Evolutionary conservation across 2,329 filamentous ascomycete genomes (phyloP), one percentile per base, ranked within the genome.

Genomic region (Annulohypoxylon truncatum): DNA sequence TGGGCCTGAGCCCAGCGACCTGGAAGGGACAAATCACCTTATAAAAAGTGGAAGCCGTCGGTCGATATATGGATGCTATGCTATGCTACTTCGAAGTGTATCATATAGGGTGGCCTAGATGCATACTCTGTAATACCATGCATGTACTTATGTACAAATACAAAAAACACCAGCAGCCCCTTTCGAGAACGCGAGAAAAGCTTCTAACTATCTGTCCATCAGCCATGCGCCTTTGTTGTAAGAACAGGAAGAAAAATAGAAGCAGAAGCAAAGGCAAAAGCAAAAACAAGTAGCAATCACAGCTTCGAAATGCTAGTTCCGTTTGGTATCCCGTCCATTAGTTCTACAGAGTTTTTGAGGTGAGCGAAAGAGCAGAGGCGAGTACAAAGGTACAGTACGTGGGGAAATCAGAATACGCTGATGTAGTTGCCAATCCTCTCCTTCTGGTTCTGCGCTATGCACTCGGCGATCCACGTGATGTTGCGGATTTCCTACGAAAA

Each of bases 391-490:
- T 48, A 58, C 70, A 48, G 47, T 42, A 57, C 42, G 38, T 46
- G 64, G 72, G 61, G 28, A 58, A 46, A 69, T 87, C 82, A 97
- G 82, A 99, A 97, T 68, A 98, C 96, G 81, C 94, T 97, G 79
- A 99, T 99, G 82, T 97, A 99, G 82, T 98, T 99, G 74, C 93
- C 92, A 79, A 99, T 98, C 78, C 96, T 89, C 81, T 99, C 96
- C 84, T 99, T 99, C 82, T 99, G 96, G 84, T 97, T 97, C 82
- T 99, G 96, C 60, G 96, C 96, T 87, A 99, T 99, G 83, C 96
- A 99, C 82, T 99, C 96, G 20, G 96, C 92, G 80, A 99, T 99
- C 96, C 96, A 99, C 54, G 96, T 98, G 77, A 99, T 97, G 82
- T 99, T 99, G 71, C 96, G 92, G 75, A 98, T 97, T 91, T 99